These are phyloP conservation scores for Blastomyces emzantsi DNA, from an alignment of 2,329 filamentous ascomycete species.

Conservation along the genomic window DNA sequence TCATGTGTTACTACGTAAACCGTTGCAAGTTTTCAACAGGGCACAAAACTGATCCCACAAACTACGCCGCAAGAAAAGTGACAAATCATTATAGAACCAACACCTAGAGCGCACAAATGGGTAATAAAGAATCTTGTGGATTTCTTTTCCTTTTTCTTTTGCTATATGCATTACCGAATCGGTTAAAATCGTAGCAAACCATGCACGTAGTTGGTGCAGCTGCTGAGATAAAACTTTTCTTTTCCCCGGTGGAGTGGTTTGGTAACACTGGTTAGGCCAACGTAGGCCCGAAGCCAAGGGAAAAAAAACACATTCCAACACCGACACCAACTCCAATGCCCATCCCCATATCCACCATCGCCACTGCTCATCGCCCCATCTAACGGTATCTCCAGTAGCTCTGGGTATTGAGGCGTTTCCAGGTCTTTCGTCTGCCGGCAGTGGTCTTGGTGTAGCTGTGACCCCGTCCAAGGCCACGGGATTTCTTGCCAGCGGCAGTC, in stretches of 20 bases:
- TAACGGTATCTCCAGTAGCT: slow-evolving; percentile 97
- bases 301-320: background rate
- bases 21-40: background rate
- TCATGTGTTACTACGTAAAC: background rate
- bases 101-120: background rate
- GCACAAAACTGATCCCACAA: background rate
- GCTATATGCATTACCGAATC: slow-evolving; percentile 4
- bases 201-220: background rate
- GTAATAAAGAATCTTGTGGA: slow-evolving; percentile 2
- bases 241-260: background rate
- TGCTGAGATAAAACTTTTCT: background rate
- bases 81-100: background rate
- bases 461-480: slow-evolving; percentile 97
- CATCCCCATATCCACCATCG: background rate
- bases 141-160: background rate
- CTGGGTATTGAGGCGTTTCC: slow-evolving; percentile 99
- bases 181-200: slow-evolving; percentile 3
- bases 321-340: background rate
- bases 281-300: background rate
- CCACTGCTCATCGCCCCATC: slow-evolving; percentile 16
- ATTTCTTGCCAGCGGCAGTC: slow-evolving; percentile 98
- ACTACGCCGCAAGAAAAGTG: background rate
- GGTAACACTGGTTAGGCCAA: background rate
- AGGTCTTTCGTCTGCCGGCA: slow-evolving; percentile 97
- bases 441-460: slow-evolving; percentile 99